Percentiles rank a stretch among this genome's conserved stretches.
phyloP scores from a whole-genome alignment of 257 asterid genomes.

The Solanum ossicruentum region DNA sequence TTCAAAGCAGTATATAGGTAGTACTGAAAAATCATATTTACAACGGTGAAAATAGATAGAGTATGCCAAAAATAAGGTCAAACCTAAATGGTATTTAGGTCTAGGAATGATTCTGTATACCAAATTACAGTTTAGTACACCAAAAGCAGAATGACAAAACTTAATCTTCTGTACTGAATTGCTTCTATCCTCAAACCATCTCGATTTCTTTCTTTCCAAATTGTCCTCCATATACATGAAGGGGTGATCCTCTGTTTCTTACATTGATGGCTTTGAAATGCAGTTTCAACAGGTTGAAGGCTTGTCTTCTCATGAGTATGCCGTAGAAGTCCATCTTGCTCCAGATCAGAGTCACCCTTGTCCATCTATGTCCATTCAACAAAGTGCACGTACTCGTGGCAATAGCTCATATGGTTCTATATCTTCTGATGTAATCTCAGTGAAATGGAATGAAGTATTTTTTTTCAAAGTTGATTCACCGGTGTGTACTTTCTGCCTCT shows the following conservation, averaged over 20 bases:
- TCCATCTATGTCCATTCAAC: slow-evolving; percentile 35
- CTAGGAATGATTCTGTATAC: not conserved
- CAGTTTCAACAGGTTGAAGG: slow-evolving; percentile 67
- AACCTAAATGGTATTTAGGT: not conserved
- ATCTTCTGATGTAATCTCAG: slow-evolving; percentile 37
- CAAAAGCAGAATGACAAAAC: not conserved
- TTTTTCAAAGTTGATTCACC: slow-evolving; percentile 73
- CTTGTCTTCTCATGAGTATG: slow-evolving; percentile 54
- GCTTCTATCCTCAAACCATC: not conserved
- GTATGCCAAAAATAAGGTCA: not conserved
- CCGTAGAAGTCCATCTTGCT: slow-evolving; percentile 50
- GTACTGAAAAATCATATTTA: not conserved
- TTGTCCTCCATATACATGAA: not conserved
- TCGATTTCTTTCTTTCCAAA: not conserved
- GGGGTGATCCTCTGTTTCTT: not conserved
- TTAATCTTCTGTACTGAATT: not conserved
- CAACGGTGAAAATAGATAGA: not conserved
- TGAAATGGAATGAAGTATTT: slow-evolving; percentile 90
- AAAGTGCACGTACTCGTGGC: slow-evolving; percentile 77
- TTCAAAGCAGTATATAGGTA: not conserved
- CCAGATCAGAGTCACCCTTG: slow-evolving; percentile 28
- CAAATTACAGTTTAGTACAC: not conserved
- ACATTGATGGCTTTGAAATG: slow-evolving; percentile 15
- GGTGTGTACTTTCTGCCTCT: slow-evolving; percentile 36
- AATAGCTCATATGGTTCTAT: slow-evolving; percentile 28